Base-by-base conservation (phyloP, 441 rosid genomes). In the Gossypium schwendimanii region DNA sequence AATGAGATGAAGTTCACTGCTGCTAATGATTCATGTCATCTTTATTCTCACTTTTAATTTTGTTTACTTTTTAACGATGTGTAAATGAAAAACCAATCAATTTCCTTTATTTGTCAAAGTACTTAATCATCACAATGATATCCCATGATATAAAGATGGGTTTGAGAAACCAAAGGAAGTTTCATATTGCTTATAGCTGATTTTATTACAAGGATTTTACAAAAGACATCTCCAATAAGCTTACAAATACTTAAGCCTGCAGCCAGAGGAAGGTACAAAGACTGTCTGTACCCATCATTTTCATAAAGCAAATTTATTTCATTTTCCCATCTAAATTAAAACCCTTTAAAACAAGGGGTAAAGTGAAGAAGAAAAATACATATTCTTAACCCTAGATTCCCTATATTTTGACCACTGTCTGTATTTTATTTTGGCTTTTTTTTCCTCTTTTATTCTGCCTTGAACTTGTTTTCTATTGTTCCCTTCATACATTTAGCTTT, bases 141-240 rank as follows among this genome's bases (percentile, higher is more conserved):
- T 33, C 8, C 39, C 39, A 33, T 33, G 39, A 33, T 33, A 45
- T 67, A 6, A 15, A 2, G 3, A 26, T 59, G 18, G 17, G 52
- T 3, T 52, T 52, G 36, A 9, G n/a, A 39, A 39, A 36, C 33
- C 21, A 7, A 58, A 70, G 39, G 6, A 2, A 68, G 33, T 11
- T 36, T 36, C 67, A 36, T 18, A 63, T 36, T 63, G n/a, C 26
- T 63, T 20, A 49, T 49, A 14, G 71, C 71, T 49, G 71, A n/a
- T 67, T 71, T 69, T 67, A 72, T 64, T 75, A 50, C 59, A 72
- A 45, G 71, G 68, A 49, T 20, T 69, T 45, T 17, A 59, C 47
- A 54, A 44, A 63, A 53, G 3, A 15, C 47, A 50, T 57, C 45
- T 52, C 57, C 23, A 39, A 57, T 7, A 12, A 45, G 47, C 18